A percentile compares a stretch with the other conserved stretches of the same genome.
Conservation (phyloP, 2,329 filamentous ascomycete genomes). For the Xylaria sp. region DNA sequence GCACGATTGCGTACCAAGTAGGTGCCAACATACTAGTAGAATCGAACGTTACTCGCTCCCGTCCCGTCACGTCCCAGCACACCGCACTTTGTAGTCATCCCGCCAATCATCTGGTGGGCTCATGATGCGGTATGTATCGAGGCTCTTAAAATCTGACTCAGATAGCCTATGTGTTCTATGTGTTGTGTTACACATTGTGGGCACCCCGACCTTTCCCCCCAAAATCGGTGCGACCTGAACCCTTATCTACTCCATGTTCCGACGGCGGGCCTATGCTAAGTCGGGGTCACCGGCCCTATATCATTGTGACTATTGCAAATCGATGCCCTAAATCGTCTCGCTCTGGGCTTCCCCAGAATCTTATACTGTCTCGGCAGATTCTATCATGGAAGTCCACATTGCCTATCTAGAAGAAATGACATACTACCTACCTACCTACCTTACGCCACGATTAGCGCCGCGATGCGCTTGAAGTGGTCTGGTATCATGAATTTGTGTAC, state of each 20-base stretch:
- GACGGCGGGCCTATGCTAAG: neutral
- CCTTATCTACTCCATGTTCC: constrained; percentile 25
- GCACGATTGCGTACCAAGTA: neutral
- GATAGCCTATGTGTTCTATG: constrained; percentile 32
- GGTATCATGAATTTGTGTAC: neutral
- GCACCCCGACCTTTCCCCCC: constrained; percentile 6
- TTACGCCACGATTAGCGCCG: constrained; percentile 14
- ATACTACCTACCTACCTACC: neutral
- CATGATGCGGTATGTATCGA: constrained; percentile 5
- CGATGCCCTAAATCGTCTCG: neutral
- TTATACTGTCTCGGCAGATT: neutral
- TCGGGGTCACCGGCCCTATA: constrained; percentile 31
- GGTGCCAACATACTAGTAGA: too few relatives aligned
- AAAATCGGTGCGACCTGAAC: constrained; percentile 6
- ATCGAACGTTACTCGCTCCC: constrained; percentile 9
- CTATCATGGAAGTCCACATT: neutral
- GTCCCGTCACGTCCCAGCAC: constrained; percentile 30
- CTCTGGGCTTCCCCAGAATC: constrained; percentile 10
- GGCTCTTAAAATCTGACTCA: constrained; percentile 35
- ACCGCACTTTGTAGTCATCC: constrained; percentile 35
- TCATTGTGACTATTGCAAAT: constrained; percentile 14
- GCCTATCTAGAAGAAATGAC: neutral
- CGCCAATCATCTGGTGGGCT: constrained; percentile 27
- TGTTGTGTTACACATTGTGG: constrained; percentile 5
- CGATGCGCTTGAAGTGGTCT: constrained; percentile 3